These are phyloP conservation scores for Caloboletus inedulis DNA, from an alignment of 1,284 basidiomycete species.

Conservation along the genomic window DNA sequence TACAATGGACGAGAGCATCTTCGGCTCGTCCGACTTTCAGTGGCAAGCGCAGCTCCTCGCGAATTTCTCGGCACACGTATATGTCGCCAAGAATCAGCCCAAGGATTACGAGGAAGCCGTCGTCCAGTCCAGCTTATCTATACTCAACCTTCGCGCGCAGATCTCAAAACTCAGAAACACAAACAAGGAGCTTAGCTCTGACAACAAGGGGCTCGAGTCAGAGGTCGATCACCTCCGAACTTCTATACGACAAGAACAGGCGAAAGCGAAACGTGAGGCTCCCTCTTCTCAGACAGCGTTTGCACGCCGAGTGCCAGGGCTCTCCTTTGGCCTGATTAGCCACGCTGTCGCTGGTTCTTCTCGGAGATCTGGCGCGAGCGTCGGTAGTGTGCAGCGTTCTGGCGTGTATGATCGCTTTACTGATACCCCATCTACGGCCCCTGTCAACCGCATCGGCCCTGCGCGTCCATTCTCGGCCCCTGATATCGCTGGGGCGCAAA, in stretches of 20 bases:
- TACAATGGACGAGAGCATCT: slow-evolving; percentile 40
- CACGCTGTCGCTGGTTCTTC: slow-evolving; percentile 29
- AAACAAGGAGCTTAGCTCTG: slow-evolving; percentile 32
- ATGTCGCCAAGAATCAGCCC: slow-evolving; percentile 32
- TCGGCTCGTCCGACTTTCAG: slow-evolving; percentile 46
- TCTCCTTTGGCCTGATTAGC: slow-evolving; percentile 15
- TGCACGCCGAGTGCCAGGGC: neutral
- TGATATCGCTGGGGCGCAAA: slow-evolving; percentile 13
- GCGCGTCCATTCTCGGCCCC: neutral
- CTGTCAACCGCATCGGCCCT: neutral
- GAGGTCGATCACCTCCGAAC: slow-evolving; percentile 32
- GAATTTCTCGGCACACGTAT: slow-evolving; percentile 56
- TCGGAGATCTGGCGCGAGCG: slow-evolving; percentile 14
- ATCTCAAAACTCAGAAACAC: slow-evolving; percentile 37
- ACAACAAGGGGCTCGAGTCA: slow-evolving; percentile 35
- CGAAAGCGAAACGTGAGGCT: neutral
- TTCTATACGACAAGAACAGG: slow-evolving; percentile 20
- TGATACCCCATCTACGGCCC: neutral
- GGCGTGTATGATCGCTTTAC: neutral
- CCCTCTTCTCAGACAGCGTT: neutral
- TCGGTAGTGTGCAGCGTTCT: neutral
- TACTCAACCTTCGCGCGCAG: slow-evolving; percentile 43
- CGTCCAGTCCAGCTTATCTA: slow-evolving; percentile 46
- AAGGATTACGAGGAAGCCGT: slow-evolving; percentile 33
- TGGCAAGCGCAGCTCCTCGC: slow-evolving; percentile 65